Evolutionary conservation across 2,329 filamentous ascomycete genomes (phyloP), one percentile per base, ranked within the genome.

Genomic region (Metarhizium guizhouense): DNA sequence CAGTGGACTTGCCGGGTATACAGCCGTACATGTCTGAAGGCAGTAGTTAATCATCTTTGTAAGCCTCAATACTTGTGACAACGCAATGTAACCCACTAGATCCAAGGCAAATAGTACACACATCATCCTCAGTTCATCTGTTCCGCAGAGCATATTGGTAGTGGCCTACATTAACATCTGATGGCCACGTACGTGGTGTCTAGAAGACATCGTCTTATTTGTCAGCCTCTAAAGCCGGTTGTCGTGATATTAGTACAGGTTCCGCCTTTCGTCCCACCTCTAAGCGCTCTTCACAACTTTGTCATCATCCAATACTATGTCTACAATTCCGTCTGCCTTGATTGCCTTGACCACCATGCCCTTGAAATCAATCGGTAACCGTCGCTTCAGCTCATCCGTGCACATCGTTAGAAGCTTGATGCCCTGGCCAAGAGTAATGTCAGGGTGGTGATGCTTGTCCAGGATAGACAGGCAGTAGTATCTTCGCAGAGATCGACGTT

Each of bases 351-450:
- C 92, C 54, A 81, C 68, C 85, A 96, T 89, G 43, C 94, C 94
- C 81, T 99, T 99, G 83, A 97, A 99, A 72, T 99, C 94, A 69
- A 99, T 92, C 58, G 94, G 94, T 79, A 99, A 83, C 74, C 95
- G 84, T 71, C 94, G 85, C 83, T 96, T 96, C 70, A 99, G 77
- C 79, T 99, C 94, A 72, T 97, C 92, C 63, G 90, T 94, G 77
- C 94, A 99, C 86, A 96, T 88, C 65, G 84, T 86, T 67, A 99
- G 78, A 60, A 99, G 84, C 79, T 96, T 94, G 75, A 96, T 83
- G 56, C 94, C 94, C 72, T 95, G 83, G 60, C 88, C 91, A 54
- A 94, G 85, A 59, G 82, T 83, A 72, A 99, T 97, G 68, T 96
- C 87, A 51, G 94, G 93, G 68, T 96, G 89, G 72, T 99, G 94